Conservation (phyloP, 2,329 filamentous ascomycete species). For the Fusarium chlamydosporum region DNA sequence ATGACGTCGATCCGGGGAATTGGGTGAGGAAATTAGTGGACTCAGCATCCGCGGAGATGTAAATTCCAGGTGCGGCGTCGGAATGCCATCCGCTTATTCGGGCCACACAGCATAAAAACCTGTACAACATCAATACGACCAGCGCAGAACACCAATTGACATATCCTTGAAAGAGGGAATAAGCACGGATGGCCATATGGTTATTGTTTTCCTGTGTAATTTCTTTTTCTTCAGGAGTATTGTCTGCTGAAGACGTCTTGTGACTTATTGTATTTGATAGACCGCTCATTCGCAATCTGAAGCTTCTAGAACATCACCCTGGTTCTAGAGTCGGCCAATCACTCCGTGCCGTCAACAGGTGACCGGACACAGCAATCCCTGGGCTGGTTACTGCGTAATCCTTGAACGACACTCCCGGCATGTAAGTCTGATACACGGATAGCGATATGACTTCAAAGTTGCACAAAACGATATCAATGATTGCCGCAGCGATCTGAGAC, state of each 20-base stretch:
- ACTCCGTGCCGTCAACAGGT: slow-evolving; percentile 18
- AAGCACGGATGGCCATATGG: neutral
- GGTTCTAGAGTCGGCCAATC: slow-evolving; percentile 33
- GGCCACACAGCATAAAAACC: slow-evolving; percentile 20
- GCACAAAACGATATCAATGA: neutral
- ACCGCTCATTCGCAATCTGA: slow-evolving; percentile 33
- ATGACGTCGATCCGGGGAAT: slow-evolving; percentile 42
- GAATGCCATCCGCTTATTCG: slow-evolving; percentile 29
- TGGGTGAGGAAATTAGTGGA: slow-evolving; percentile 33
- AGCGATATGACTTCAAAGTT: slow-evolving; percentile 14
- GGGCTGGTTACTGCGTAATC: slow-evolving; percentile 9
- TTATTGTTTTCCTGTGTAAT: neutral
- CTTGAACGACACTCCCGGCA: slow-evolving; percentile 10
- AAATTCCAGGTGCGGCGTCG: slow-evolving; percentile 30
- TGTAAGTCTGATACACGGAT: slow-evolving; percentile 1
- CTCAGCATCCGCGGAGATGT: slow-evolving; percentile 41
- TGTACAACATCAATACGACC: slow-evolving; percentile 17
- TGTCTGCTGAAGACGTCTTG: neutral
- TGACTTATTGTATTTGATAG: slow-evolving; percentile 22
- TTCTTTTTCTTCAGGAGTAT: neutral
- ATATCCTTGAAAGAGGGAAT: neutral
- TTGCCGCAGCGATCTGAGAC: neutral
- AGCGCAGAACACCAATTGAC: slow-evolving; percentile 19
- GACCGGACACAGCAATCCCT: slow-evolving; percentile 22
- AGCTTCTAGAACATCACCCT: slow-evolving; percentile 39